Evolutionary conservation across 345 rosid species (phyloP).

Genomic region (Sisymbrium altissimum): DNA sequence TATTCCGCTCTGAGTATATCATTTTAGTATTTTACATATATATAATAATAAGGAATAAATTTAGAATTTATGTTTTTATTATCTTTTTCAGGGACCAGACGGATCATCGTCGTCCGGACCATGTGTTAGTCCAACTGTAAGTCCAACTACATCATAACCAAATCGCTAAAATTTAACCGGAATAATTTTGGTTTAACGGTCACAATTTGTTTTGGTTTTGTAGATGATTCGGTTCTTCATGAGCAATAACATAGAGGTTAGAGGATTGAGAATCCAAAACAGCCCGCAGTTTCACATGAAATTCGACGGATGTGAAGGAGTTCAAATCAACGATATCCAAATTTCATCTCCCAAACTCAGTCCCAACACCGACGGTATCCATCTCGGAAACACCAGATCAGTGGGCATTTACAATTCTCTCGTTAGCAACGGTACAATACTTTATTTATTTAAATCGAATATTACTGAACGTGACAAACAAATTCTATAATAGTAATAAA

Average conservation of each 20-base stretch:
- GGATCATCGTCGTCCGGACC: slow-evolving; percentile 60
- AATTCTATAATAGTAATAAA: background rate
- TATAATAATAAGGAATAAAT: background rate
- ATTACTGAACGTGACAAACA: slow-evolving; percentile 11
- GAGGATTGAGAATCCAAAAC: slow-evolving; percentile 71
- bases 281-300: slow-evolving; percentile 95
- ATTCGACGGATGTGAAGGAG: slow-evolving; percentile 95
- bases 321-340: slow-evolving; percentile 51
- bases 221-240: slow-evolving; percentile 94
- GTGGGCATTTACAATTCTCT: slow-evolving; percentile 74
- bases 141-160: slow-evolving; percentile 18
- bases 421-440: slow-evolving; percentile 72
- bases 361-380: slow-evolving; percentile 95
- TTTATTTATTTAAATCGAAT: background rate
- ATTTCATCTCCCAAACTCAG: slow-evolving; percentile 88
- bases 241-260: slow-evolving; percentile 81
- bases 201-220: background rate
- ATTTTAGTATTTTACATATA: background rate
- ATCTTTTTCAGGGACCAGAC: slow-evolving; percentile 57
- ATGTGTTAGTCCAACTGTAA: slow-evolving; percentile 88
- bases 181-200: background rate
- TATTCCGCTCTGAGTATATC: background rate
- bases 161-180: background rate
- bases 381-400: slow-evolving; percentile 67
- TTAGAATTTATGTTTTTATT: background rate